Evolutionary conservation across 2,329 filamentous ascomycete species (phyloP), one percentile per base, ranked within the genome.

Genomic region (Diplocarpon rosae): DNA sequence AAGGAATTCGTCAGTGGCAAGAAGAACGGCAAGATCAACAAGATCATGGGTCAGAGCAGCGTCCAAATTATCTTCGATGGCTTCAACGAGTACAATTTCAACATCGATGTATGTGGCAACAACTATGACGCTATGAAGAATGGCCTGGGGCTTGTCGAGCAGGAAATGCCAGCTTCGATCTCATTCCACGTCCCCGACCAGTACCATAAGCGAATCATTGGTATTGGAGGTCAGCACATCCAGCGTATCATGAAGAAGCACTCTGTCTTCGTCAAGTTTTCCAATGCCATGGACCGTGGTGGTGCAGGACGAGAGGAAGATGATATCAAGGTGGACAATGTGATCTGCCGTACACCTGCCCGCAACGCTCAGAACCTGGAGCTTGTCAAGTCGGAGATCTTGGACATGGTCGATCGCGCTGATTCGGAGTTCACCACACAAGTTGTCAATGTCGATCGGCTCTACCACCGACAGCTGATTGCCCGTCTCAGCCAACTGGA

Each of bases 211-310:
- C 88, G 92, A 39, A 98, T 98, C 60, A 98, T 98, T 52, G 92
- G 92, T 42, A 96, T 98, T 58, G 92, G 92, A 49, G 92, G 92
- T 9, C 90, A 96, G 63, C 92, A 98, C 61, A 98, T 98, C 55
- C 92, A 98, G 65, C 86, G 90, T 44, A 96, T 98, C 69, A 98
- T 98, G 92, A 96, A 98, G 72, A 96, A 96, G 68, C 94, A 98
- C 66, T 96, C 92, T 0, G 92, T 98, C 55, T 98, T 98, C 58
- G 92, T 98, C 69, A 98, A 98, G 63, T 98, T 98, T 61, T 95
- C 88, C 53, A 98, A 98, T 58, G 92, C 92, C 13, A 96, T 96
- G 89, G 92, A 98, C 62, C 83, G 92, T 61, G 92, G 58, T 51
- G 83, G 89, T 30, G 83, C 93, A 65, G 86, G 88, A 53, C 89